Base-by-base conservation (phyloP, 768 basidiomycete species). In the Tulasnella sp. region DNA sequence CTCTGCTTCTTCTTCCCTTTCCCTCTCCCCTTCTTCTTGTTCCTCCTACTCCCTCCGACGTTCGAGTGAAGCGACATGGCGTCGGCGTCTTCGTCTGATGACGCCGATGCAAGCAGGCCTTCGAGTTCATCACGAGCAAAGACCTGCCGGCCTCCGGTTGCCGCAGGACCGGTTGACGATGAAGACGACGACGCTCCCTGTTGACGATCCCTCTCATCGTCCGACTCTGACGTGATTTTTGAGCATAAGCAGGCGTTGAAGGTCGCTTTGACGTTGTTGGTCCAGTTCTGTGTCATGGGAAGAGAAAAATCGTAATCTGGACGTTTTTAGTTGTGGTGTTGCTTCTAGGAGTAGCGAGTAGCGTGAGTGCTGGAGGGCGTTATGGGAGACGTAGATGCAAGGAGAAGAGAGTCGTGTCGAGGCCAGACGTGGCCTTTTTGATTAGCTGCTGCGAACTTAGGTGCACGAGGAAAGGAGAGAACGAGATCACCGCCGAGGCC, bases 41-140 rank as follows among this genome's bases (percentile, higher is more conserved):
- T 40, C 36, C 42, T 31, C 29, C 3, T 34, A 36, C 15, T 29
- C n/a, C 54, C n/a, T 7, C 54, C 54, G 31, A 74, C 34, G 64
- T 74, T 74, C 19, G 73, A 74, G 52, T 74, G 73, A 8, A 74
- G 58, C 1, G 73, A 74, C 73, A 74, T 36, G 15, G 54, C 42
- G 40, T 74, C 73, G 34, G 37, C 37, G 42, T 74, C 54, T 19
- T 74, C 73, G 58, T 74, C 64, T 19, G 49, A 54, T n/a, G 73
- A 74, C 17, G 19, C 38, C 9, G 54, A 67, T 19, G 73, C 73
- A 17, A 74, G 52, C 17, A 74, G 64, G 2, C 73, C 73, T 64
- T 74, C 73, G 40, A 67, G 73, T 37, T 74, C 54, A 37, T 74
- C 73, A 36, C 73, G 73, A 70, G 73, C 45, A 38, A 72, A 72